These are phyloP conservation scores for Puya raimondii DNA, from an alignment of 176 grass and related monocot species.

Conservation along the genomic window DNA sequence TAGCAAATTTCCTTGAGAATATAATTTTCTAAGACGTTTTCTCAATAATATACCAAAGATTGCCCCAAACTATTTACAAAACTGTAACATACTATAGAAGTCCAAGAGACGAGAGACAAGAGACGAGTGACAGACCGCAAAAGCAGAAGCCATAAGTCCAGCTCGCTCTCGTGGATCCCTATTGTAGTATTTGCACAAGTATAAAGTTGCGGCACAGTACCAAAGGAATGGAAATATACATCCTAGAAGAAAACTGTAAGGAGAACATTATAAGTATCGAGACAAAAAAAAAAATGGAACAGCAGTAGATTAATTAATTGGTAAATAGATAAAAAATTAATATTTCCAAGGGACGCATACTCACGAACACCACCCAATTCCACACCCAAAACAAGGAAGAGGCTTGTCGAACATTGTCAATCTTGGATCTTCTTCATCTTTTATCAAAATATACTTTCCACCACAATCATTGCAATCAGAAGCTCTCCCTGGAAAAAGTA, in stretches of 20 bases:
- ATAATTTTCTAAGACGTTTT: background rate
- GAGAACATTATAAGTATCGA: conserved; percentile 17
- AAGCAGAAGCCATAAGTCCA: conserved; percentile 69
- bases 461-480: conserved; percentile 47
- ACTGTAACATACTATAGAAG: conserved; percentile 5
- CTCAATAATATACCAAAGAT: background rate
- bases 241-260: conserved; percentile 87
- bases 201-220: conserved; percentile 64
- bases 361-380: conserved; percentile 96
- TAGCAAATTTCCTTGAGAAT: no score
- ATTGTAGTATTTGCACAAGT: conserved; percentile 71
- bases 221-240: conserved; percentile 85
- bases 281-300: conserved; percentile 11
- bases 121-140: conserved; percentile 45
- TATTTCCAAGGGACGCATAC: conserved; percentile 20
- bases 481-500: conserved; percentile 18
- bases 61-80: background rate
- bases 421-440: conserved; percentile 81
- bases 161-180: conserved; percentile 88
- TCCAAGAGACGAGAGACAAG: conserved; percentile 7
- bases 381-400: conserved; percentile 84
- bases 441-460: conserved; percentile 58
- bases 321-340: background rate
- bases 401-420: conserved; percentile 67
- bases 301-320: background rate